Evolutionary conservation across 805 yeast species (phyloP), one percentile per base, ranked within the genome.

Genomic region (Ascoidea asiatica): DNA sequence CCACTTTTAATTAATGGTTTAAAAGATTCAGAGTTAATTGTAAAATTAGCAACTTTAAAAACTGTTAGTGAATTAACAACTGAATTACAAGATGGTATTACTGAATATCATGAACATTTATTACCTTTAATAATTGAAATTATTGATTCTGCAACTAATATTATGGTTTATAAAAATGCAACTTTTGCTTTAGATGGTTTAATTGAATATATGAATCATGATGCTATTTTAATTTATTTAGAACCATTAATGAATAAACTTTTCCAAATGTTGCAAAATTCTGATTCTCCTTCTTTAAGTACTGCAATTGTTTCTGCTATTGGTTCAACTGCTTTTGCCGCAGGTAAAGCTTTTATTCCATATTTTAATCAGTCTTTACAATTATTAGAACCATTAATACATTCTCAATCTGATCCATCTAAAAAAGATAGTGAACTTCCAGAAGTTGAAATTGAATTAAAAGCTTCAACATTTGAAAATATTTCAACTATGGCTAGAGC

Each of bases 321-420:
- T 60, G 97, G 97, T 45, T 89, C 97, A 37, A 86, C 95, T 48
- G 97, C 98, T 22, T 88, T 81, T 59, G 95, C 97, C 46, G 78
- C 95, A 39, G 96, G 97, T 64, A 79, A 80, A 55, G 73, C 83
- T 37, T 92, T 85, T 65, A 68, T 73, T 48, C 97, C 97, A 48
- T 92, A 74, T 69, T 90, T 90, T 63, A 75, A 78, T 57, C 74
- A 78, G 50, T 83, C 96, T 43, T 77, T 90, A 53, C 79, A 80
- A 60, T 75, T 73, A 50, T 72, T 92, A 55, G 92, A 86, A 63
- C 88, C 87, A 49, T 90, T 79, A 60, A 78, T 89, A 55, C 73
- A 79, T 51, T 29, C 35, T 29, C 15, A 8, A 2, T 11, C 8
- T 29, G 8, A 8, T 11, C 8, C 8, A 11, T 29, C 35, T 29